Evolutionary conservation across 768 basidiomycete species (phyloP).

Genomic region (Galerina sulciceps): DNA sequence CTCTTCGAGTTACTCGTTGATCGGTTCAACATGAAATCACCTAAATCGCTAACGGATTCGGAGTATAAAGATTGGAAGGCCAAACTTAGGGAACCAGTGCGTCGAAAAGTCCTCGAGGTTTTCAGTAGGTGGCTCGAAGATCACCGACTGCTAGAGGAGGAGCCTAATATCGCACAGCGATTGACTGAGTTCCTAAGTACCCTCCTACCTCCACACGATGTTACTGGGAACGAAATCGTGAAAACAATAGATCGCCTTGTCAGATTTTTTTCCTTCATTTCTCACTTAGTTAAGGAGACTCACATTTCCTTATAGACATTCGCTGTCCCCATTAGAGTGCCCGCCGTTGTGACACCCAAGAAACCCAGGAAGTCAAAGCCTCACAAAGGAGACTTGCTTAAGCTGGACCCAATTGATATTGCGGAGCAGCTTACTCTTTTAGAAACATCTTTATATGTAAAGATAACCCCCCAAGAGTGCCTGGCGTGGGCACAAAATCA

Average conservation of each 20-base stretch:
- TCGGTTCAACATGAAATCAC: slow-evolving; percentile 59
- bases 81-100: slow-evolving; percentile 63
- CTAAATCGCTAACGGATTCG: slow-evolving; percentile 49
- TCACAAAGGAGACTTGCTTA: slow-evolving; percentile 63
- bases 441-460: slow-evolving; percentile 71
- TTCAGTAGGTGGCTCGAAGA: slow-evolving; percentile 67
- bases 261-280: background rate
- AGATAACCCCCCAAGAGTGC: slow-evolving; percentile 76
- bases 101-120: slow-evolving; percentile 60
- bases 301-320: slow-evolving; percentile 41
- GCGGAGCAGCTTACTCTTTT: slow-evolving; percentile 84
- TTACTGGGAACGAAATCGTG: slow-evolving; percentile 52
- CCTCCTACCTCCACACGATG: slow-evolving; percentile 44
- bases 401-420: slow-evolving; percentile 68
- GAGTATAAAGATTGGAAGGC: slow-evolving; percentile 71
- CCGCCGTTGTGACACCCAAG: slow-evolving; percentile 30
- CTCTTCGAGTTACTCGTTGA: slow-evolving; percentile 72
- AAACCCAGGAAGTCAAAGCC: slow-evolving; percentile 50
- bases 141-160: slow-evolving; percentile 64
- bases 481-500: slow-evolving; percentile 60
- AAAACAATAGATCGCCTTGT: slow-evolving; percentile 61
- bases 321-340: slow-evolving; percentile 29
- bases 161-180: slow-evolving; percentile 60
- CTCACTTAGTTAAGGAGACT: slow-evolving; percentile 5
- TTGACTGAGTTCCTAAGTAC: slow-evolving; percentile 59